Conservation (phyloP, 805 yeast species). For the Barnettozyma sucrosica region DNA sequence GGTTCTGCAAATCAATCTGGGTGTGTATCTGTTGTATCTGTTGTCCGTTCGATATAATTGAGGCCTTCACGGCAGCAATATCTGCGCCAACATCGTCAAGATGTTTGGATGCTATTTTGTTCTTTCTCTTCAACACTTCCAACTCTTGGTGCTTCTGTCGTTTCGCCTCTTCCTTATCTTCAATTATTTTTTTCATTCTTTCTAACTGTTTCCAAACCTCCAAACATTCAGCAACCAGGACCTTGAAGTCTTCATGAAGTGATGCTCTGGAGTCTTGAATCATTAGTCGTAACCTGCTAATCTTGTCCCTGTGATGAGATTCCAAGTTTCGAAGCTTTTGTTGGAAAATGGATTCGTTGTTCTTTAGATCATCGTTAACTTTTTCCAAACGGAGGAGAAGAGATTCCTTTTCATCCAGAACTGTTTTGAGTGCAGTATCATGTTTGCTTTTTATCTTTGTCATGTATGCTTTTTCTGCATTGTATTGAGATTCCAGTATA, state of each 20-base stretch:
- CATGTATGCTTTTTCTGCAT: slow-evolving; percentile 11
- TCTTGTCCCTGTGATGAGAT: neutral
- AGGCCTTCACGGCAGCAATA: slow-evolving; percentile 17
- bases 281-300: neutral
- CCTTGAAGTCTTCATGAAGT: neutral
- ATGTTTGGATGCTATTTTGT: neutral
- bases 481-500: slow-evolving; percentile 6
- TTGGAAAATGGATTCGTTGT: neutral
- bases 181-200: slow-evolving; percentile 8
- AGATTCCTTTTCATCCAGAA: neutral
- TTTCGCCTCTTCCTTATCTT: neutral
- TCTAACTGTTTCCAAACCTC: neutral
- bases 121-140: neutral
- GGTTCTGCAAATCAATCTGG: slow-evolving; percentile 25
- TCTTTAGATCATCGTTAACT: neutral
- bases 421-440: slow-evolving; percentile 6
- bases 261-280: slow-evolving; percentile 3
- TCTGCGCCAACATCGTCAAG: neutral
- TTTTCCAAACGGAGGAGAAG: neutral
- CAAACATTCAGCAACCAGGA: neutral
- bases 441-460: slow-evolving; percentile 11
- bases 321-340: neutral
- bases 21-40: slow-evolving; percentile 16
- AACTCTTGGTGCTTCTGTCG: slow-evolving; percentile 10
- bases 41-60: slow-evolving; percentile 15